phyloP scores from a whole-genome alignment of 2,329 filamentous ascomycete genomes.

The Ceratocystis cubensis region DNA sequence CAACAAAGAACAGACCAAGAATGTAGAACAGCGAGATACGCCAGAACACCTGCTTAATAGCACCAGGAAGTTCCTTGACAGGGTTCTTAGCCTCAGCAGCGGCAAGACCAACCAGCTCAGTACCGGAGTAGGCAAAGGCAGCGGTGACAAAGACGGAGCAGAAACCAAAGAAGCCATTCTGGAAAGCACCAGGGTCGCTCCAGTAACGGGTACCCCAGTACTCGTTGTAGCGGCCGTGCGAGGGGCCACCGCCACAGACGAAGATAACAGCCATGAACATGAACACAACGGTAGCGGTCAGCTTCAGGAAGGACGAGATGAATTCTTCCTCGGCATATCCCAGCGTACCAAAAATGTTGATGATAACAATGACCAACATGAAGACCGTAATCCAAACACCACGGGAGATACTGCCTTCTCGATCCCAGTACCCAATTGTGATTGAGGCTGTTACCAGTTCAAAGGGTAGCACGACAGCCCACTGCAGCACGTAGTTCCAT shows the following conservation, averaged over 20 bases:
- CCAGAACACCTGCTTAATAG: conserved; percentile 61
- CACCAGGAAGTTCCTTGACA: conserved; percentile 58
- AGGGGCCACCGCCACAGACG: conserved; percentile 45
- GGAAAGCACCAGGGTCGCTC: conserved; percentile 41
- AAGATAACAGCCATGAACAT: conserved; percentile 49
- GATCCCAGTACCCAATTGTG: conserved; percentile 41
- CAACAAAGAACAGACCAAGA: conserved; percentile 38
- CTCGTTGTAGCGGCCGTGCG: conserved; percentile 30
- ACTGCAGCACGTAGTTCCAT: conserved; percentile 40
- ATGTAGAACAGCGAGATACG: conserved; percentile 41
- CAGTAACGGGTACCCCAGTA: conserved; percentile 36
- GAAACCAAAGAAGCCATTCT: conserved; percentile 58
- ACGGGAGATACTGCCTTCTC: conserved; percentile 30
- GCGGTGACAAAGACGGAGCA: conserved; percentile 58
- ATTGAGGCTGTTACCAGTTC: conserved; percentile 40
- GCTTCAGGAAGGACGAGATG: conserved; percentile 42
- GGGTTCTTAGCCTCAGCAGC: conserved; percentile 57
- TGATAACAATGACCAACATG: conserved; percentile 35
- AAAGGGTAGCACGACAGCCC: conserved; percentile 38
- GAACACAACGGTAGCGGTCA: conserved; percentile 45
- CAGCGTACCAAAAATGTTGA: conserved; percentile 45
- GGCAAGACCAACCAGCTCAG: conserved; percentile 56
- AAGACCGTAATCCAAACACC: conserved; percentile 44
- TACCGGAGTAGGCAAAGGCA: conserved; percentile 55
- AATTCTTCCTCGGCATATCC: conserved; percentile 47